Percentiles rank a stretch among this genome's conserved stretches.
phyloP scores from a whole-genome alignment of 2,329 filamentous ascomycete species.

The Penicillium digitatum region DNA sequence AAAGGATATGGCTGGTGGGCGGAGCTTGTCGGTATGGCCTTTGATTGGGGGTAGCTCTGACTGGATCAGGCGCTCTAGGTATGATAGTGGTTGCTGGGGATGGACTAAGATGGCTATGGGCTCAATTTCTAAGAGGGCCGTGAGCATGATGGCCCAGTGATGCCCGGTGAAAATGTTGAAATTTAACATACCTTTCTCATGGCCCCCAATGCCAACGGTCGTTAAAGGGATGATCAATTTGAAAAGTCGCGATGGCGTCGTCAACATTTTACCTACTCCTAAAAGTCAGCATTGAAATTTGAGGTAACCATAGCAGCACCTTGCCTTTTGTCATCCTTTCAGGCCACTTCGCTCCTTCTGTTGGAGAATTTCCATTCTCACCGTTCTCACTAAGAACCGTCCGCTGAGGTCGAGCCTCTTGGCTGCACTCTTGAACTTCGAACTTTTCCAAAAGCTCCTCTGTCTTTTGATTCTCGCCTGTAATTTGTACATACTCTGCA shows the following conservation, averaged over 20 bases:
- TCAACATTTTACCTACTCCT: slow-evolving; percentile 65
- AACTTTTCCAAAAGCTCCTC: slow-evolving; percentile 37
- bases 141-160: slow-evolving; percentile 2
- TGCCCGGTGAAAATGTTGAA: not conserved
- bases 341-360: slow-evolving; percentile 20
- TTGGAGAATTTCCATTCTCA: slow-evolving; percentile 15
- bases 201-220: slow-evolving; percentile 55
- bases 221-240: slow-evolving; percentile 76
- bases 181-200: slow-evolving; percentile 49
- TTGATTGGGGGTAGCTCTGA: slow-evolving; percentile 72
- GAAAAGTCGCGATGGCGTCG: slow-evolving; percentile 73
- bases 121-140: slow-evolving; percentile 56
- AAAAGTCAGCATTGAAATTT: slow-evolving; percentile 1
- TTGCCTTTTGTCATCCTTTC: slow-evolving; percentile 60
- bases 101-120: slow-evolving; percentile 81
- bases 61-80: slow-evolving; percentile 83
- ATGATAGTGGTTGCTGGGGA: slow-evolving; percentile 85
- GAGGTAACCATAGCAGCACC: not conserved
- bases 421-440: slow-evolving; percentile 34
- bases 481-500: slow-evolving; percentile 16
- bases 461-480: slow-evolving; percentile 30
- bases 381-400: slow-evolving; percentile 27
- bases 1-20: slow-evolving; percentile 71
- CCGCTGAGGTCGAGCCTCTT: slow-evolving; percentile 24
- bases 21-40: slow-evolving; percentile 59